phyloP scores from a whole-genome alignment of 2,329 filamentous ascomycete genomes.

The Annulohypoxylon truncatum region DNA sequence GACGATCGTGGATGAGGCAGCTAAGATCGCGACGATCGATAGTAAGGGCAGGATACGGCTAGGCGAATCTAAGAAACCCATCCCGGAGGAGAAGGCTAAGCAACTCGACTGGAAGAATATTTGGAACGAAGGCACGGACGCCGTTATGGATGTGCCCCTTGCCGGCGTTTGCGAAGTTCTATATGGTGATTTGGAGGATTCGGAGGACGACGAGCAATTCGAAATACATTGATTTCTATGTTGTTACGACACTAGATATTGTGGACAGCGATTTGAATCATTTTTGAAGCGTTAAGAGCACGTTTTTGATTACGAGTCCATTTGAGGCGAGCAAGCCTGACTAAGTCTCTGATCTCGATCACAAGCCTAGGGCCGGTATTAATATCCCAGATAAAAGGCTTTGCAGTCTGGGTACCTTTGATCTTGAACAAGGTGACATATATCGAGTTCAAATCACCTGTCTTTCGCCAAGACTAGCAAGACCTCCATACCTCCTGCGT shows the following conservation, averaged over 20 bases:
- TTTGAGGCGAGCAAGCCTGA: background rate
- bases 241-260: background rate
- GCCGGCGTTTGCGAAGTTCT: constrained; percentile 95
- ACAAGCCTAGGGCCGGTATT: background rate
- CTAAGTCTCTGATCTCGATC: background rate
- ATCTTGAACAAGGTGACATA: background rate
- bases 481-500: background rate
- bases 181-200: constrained; percentile 70
- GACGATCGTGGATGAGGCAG: constrained; percentile 91
- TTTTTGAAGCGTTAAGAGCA: background rate
- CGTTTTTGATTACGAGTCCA: background rate
- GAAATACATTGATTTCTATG: constrained; percentile 24
- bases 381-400: background rate
- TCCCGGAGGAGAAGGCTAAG: constrained; percentile 48
- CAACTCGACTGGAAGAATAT: constrained; percentile 78
- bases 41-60: constrained; percentile 66
- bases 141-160: constrained; percentile 95
- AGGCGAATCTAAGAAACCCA: constrained; percentile 52
- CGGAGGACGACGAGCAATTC: constrained; percentile 37
- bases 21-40: constrained; percentile 86
- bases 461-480: background rate
- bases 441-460: background rate
- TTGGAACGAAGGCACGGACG: constrained; percentile 95
- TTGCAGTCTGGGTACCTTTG: background rate
- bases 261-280: background rate